A percentile compares a stretch with the other conserved stretches of the same genome.
These are phyloP conservation scores for Cochlearia excelsa DNA, from an alignment of 345 rosid genomes.

Conservation along the genomic window DNA sequence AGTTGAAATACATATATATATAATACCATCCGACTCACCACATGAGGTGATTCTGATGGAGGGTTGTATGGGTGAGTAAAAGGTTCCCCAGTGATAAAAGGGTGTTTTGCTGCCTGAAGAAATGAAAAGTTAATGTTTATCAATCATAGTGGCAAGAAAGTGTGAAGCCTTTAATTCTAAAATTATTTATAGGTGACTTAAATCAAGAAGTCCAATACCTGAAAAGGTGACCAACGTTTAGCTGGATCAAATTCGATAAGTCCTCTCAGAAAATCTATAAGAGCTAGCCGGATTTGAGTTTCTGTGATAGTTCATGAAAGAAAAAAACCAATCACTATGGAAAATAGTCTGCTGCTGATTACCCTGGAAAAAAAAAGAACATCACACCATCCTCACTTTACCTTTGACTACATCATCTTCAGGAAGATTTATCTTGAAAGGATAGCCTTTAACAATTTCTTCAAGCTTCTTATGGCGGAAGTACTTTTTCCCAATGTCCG, in stretches of 20 bases:
- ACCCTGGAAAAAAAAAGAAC: conserved; percentile 16
- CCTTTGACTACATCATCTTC: conserved; percentile 81
- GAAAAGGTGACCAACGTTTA: conserved; percentile 98
- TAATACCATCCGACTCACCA: conserved; percentile 57
- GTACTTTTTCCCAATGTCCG: conserved; percentile 90
- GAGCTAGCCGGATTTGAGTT: conserved; percentile 78
- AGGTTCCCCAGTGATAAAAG: conserved; percentile 98
- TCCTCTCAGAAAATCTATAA: conserved; percentile 96
- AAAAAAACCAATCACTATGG: conserved; percentile 26
- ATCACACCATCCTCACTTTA: conserved; percentile 35
- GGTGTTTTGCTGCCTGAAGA: conserved; percentile 94
- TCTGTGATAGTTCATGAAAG: conserved; percentile 45
- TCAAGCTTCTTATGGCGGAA: conserved; percentile 88
- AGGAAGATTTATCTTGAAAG: conserved; percentile 74
- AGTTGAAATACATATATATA: conserved; percentile 16
- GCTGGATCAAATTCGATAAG: conserved; percentile 98
- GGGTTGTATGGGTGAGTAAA: conserved; percentile 89
- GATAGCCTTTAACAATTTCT: conserved; percentile 81
- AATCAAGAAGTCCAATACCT: conserved; percentile 48
- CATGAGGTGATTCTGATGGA: conserved; percentile 70
- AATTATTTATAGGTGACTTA: neutral
- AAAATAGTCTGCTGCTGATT: conserved; percentile 13
- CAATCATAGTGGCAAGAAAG: conserved; percentile 18
- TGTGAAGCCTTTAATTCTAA: conserved; percentile 8
- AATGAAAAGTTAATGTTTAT: conserved; percentile 16